A percentile compares a stretch with the other conserved stretches of the same genome.
These are phyloP conservation scores for Talaromyces proteolyticus DNA, from an alignment of 495 filamentous ascomycete species.

Conservation along the genomic window DNA sequence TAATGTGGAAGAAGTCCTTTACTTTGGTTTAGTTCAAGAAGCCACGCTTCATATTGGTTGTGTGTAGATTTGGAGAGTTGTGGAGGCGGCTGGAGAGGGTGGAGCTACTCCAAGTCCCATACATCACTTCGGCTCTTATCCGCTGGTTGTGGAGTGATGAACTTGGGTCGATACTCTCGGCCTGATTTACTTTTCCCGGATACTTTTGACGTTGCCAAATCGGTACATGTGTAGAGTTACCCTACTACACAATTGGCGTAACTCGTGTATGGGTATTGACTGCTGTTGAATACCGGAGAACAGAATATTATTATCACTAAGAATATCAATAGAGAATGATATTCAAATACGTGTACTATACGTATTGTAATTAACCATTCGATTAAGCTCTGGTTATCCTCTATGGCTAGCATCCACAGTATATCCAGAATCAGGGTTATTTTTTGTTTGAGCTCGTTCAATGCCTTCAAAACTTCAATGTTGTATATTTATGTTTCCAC, in stretches of 20 bases:
- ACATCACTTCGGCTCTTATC: too few relatives aligned
- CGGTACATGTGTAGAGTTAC: neutral
- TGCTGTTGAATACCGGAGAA: neutral
- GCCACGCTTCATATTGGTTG: neutral
- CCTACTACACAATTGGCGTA: neutral
- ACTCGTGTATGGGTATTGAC: neutral
- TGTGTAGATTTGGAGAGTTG: neutral
- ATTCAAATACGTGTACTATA: neutral
- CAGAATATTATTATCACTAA: too few relatives aligned
- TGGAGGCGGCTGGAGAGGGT: neutral
- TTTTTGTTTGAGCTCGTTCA: neutral
- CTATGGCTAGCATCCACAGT: too few relatives aligned
- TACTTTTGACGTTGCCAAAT: neutral
- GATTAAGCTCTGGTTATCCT: neutral
- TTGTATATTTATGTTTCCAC: neutral
- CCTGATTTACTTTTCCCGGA: neutral
- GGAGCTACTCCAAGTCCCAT: neutral
- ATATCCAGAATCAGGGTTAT: too few relatives aligned
- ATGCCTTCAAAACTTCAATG: neutral
- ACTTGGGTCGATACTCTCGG: neutral
- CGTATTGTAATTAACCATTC: neutral
- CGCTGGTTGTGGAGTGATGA: neutral
- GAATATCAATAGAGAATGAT: too few relatives aligned
- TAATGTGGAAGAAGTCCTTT: neutral
- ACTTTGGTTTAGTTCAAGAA: neutral